phyloP scores from a whole-genome alignment of 2,329 filamentous ascomycete genomes.

The Pseudogymnoascus pannorum region DNA sequence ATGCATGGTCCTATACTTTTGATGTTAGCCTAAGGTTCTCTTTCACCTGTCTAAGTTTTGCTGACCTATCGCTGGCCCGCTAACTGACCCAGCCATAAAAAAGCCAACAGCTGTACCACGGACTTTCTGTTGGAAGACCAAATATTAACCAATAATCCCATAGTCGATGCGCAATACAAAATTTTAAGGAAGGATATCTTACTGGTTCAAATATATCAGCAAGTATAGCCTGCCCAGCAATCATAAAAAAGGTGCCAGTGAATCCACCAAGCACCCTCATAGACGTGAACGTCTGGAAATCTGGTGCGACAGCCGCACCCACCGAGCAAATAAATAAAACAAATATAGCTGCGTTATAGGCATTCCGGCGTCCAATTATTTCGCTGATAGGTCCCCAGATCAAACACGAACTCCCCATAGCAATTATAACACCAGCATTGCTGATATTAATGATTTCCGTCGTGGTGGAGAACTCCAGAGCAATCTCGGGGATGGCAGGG shows the following conservation, averaged over 20 bases:
- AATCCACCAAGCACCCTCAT: conserved; percentile 13
- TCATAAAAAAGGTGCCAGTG: conserved; percentile 16
- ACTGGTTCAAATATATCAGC: conserved; percentile 16
- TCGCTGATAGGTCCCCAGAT: conserved; percentile 14
- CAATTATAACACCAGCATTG: conserved; percentile 15
- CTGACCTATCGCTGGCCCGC: conserved; percentile 30
- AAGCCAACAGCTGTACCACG: conserved; percentile 37
- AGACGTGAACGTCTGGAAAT: conserved; percentile 12
- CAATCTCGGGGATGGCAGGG: conserved; percentile 34
- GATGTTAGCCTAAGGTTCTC: background rate
- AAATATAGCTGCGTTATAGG: conserved; percentile 13
- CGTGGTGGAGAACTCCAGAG: conserved; percentile 31
- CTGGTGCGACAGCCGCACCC: conserved; percentile 11
- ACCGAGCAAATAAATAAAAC: conserved; percentile 14
- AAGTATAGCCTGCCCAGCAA: conserved; percentile 15
- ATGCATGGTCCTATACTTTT: conserved; percentile 23
- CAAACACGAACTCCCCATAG: conserved; percentile 15
- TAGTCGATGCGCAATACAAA: background rate
- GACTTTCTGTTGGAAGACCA: conserved; percentile 25
- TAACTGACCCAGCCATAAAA: conserved; percentile 36
- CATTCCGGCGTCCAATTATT: conserved; percentile 13
- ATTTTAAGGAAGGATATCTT: background rate
- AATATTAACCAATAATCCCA: background rate
- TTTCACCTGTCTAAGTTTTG: conserved; percentile 19
- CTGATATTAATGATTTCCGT: conserved; percentile 20